phyloP scores from a whole-genome alignment of 225 moss, liverwort and hornwort species.

The Antitrichia curtipendula region DNA sequence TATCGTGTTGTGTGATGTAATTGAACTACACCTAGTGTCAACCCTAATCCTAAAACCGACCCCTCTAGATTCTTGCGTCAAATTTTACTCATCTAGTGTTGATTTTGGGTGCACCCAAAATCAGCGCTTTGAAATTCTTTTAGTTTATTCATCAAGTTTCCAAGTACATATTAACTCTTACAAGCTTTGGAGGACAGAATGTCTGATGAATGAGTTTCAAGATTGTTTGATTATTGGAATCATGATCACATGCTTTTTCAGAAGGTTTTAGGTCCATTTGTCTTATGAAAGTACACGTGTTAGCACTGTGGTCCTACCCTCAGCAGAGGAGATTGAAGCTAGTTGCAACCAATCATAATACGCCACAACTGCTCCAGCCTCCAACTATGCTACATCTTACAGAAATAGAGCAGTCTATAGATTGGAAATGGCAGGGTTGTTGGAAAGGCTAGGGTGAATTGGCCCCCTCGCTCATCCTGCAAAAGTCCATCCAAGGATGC shows the following conservation, averaged over 20 bases:
- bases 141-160: not conserved
- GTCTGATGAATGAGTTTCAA: not conserved
- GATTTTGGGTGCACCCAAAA: not conserved
- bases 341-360: too few relatives aligned
- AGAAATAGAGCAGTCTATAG: too few relatives aligned
- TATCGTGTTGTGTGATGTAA: not conserved
- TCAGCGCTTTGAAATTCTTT: not conserved
- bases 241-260: too few relatives aligned
- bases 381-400: too few relatives aligned
- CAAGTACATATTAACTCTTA: not conserved
- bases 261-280: too few relatives aligned
- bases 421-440: too few relatives aligned
- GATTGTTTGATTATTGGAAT: not conserved
- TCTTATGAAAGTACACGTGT: too few relatives aligned
- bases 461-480: too few relatives aligned
- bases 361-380: too few relatives aligned
- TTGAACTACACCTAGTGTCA: not conserved
- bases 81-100: not conserved
- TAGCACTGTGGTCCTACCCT: not conserved
- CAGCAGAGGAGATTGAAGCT: not conserved
- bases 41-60: not conserved
- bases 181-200: too few relatives aligned
- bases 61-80: not conserved
- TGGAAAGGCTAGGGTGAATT: too few relatives aligned
- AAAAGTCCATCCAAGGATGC: too few relatives aligned